Conservation (phyloP, 176 grass and related monocot species). For the Raddia guianensis region DNA sequence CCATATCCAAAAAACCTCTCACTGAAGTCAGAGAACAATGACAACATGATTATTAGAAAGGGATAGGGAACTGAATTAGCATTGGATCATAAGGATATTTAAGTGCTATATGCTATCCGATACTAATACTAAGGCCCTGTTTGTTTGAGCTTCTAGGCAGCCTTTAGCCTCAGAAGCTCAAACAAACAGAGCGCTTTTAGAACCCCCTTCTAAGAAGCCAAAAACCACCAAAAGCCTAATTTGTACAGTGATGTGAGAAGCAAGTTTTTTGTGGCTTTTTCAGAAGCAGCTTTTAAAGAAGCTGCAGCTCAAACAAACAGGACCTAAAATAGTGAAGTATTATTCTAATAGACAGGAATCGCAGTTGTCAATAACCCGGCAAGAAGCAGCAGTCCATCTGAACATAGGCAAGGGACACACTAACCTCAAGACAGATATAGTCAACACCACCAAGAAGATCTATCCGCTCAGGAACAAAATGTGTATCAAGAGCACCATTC, state of each 20-base stretch:
- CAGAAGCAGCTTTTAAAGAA: too few species aligned
- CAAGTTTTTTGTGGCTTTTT: too few species aligned
- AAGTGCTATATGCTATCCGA: neutral
- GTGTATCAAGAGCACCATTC: constrained; percentile 53
- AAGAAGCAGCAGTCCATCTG: constrained; percentile 12
- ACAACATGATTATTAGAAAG: neutral
- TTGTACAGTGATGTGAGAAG: too few species aligned
- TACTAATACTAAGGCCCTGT: neutral
- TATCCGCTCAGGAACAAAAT: constrained; percentile 65
- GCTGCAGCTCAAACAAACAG: too few species aligned
- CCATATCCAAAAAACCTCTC: constrained; percentile 19
- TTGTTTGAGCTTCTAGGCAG: too few species aligned
- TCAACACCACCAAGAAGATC: constrained; percentile 93
- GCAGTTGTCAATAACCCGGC: constrained; percentile 19
- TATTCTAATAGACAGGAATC: constrained; percentile 20
- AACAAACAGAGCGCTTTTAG: too few species aligned
- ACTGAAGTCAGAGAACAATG: constrained; percentile 28
- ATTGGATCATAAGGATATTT: constrained; percentile 8
- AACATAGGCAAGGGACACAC: constrained; percentile 20
- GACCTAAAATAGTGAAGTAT: too few species aligned
- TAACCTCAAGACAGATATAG: constrained; percentile 94
- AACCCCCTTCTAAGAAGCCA: too few species aligned
- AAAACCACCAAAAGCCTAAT: too few species aligned
- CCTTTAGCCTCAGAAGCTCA: too few species aligned
- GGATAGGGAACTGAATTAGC: neutral